phyloP scores from a whole-genome alignment of 2,329 filamentous ascomycete species.

The Trichophaea hybrida region DNA sequence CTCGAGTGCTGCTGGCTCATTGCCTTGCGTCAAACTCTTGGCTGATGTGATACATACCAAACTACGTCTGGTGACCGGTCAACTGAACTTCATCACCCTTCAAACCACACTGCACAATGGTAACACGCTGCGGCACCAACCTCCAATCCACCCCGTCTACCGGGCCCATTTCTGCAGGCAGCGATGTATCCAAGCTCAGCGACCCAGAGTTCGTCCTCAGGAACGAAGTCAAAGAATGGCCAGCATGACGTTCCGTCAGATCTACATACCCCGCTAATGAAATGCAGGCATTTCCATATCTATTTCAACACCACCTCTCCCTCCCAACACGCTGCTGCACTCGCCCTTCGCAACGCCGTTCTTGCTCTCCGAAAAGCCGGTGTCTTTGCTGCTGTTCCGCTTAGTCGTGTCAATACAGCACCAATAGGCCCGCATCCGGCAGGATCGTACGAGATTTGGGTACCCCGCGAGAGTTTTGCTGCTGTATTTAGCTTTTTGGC shows the following conservation, averaged over 20 bases:
- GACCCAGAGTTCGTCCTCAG: not conserved
- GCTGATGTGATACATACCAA: too few relatives aligned
- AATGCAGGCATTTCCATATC: constrained; percentile 30
- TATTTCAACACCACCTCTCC: constrained; percentile 30
- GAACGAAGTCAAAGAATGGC: not conserved
- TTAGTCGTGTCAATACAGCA: constrained; percentile 29
- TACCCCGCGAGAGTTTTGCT: constrained; percentile 30
- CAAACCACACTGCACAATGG: not conserved
- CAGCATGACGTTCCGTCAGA: not conserved
- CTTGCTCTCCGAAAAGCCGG: constrained; percentile 27
- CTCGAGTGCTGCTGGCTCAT: too few relatives aligned
- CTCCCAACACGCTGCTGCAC: constrained; percentile 29
- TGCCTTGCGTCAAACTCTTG: too few relatives aligned
- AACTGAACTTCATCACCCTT: too few relatives aligned
- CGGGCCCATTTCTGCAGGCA: not conserved
- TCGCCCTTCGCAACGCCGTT: constrained; percentile 30
- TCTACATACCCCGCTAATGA: not conserved
- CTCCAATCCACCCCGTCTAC: not conserved
- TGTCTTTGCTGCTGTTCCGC: constrained; percentile 30
- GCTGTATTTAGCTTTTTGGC: constrained; percentile 31
- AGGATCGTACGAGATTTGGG: constrained; percentile 31
- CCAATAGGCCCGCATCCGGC: constrained; percentile 31
- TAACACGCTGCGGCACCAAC: not conserved
- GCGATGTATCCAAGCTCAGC: not conserved
- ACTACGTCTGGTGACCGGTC: too few relatives aligned